These are phyloP conservation scores for Cunninghamia lanceolata DNA, from an alignment of 75 land plant genomes.

Conservation along the genomic window DNA sequence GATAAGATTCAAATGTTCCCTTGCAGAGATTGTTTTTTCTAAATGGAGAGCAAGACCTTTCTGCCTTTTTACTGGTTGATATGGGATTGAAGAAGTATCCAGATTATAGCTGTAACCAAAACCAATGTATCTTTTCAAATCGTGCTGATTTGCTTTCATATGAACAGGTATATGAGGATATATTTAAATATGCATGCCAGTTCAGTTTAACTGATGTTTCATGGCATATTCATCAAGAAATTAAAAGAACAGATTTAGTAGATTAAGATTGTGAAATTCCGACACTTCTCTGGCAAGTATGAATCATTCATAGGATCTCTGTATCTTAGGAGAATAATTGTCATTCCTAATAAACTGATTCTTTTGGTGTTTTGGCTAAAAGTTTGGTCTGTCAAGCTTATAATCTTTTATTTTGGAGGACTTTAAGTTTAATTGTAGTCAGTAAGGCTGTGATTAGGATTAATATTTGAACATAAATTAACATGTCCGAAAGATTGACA, in stretches of 20 bases:
- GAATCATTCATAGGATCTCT: not conserved
- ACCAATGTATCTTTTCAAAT: constrained; percentile 46
- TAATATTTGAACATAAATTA: not conserved
- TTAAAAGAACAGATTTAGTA: not conserved
- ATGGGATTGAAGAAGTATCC: constrained; percentile 88
- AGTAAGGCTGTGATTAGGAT: not conserved
- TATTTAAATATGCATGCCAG: not conserved
- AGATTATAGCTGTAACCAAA: constrained; percentile 49
- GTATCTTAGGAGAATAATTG: not conserved
- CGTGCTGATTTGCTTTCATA: constrained; percentile 67
- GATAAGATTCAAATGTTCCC: constrained; percentile 1
- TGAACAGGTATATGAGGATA: constrained; percentile 61
- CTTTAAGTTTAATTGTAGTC: not conserved
- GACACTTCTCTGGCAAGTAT: too few relatives aligned
- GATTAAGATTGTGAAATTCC: not conserved
- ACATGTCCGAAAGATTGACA: not conserved
- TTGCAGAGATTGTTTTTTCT: constrained; percentile 91
- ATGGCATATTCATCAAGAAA: not conserved
- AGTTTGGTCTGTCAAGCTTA: not conserved
- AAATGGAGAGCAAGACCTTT: constrained; percentile 85
- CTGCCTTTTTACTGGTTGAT: constrained; percentile 84
- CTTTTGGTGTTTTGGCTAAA: constrained; percentile 1
- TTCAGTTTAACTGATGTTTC: not conserved
- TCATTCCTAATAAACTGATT: not conserved
- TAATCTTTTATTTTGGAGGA: not conserved